A percentile compares a stretch with the other conserved stretches of the same genome.
phyloP scores from a whole-genome alignment of 768 basidiomycete species.

The Podaxis sp. region DNA sequence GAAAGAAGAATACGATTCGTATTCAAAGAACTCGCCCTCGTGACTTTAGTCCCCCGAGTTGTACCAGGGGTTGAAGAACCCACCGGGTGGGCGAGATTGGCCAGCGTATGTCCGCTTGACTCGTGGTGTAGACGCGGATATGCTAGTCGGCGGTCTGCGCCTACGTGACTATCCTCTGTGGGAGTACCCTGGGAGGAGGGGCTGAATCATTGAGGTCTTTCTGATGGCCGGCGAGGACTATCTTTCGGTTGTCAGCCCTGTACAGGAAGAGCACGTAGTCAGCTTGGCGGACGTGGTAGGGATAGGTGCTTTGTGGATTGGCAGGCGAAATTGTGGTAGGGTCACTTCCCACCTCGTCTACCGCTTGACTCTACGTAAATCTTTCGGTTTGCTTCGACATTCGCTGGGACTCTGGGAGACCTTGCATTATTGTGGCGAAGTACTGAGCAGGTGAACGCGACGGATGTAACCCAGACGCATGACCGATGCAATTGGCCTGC shows the following conservation, averaged over 20 bases:
- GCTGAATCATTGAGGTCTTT: constrained; percentile 35
- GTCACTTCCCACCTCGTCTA: background rate
- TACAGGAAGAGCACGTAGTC: constrained; percentile 71
- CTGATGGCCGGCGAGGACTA: constrained; percentile 27
- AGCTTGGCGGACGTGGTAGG: constrained; percentile 31
- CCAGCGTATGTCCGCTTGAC: constrained; percentile 72
- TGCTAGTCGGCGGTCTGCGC: constrained; percentile 22
- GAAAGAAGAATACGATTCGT: constrained; percentile 76
- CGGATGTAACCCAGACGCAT: constrained; percentile 26
- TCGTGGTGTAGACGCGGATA: constrained; percentile 28
- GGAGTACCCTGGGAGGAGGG: constrained; percentile 24
- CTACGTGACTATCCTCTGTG: constrained; percentile 13
- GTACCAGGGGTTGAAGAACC: constrained; percentile 24
- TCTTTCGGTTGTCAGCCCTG: constrained; percentile 52
- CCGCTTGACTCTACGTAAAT: background rate
- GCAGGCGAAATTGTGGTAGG: constrained; percentile 28
- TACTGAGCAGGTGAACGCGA: constrained; percentile 8
- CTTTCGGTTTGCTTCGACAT: background rate
- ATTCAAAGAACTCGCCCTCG: constrained; percentile 44
- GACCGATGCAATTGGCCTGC: constrained; percentile 24
- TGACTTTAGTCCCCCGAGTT: constrained; percentile 29
- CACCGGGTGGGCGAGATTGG: constrained; percentile 65
- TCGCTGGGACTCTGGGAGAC: constrained; percentile 20
- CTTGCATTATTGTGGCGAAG: constrained; percentile 19
- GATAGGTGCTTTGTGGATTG: constrained; percentile 19